Evolutionary conservation across 176 grass and related monocot species (phyloP).

Genomic region (Juncus inflexus): DNA sequence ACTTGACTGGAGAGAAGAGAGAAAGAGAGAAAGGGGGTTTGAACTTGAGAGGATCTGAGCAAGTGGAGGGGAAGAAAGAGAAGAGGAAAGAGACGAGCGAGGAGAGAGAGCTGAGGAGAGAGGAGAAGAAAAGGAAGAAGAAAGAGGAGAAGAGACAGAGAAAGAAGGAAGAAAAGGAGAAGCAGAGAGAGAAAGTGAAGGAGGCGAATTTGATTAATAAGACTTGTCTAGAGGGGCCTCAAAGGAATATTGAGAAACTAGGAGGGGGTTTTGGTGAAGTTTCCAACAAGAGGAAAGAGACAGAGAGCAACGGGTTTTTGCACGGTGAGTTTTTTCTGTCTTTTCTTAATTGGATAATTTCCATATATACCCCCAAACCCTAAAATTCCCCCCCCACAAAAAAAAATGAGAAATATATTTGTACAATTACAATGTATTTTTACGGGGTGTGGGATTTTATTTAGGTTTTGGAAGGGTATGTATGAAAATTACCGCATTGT

Average conservation of each 20-base stretch:
- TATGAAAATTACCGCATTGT: constrained; percentile 13
- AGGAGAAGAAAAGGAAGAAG: constrained; percentile 20
- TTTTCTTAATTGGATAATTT: constrained; percentile 19
- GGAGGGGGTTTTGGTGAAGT: constrained; percentile 9
- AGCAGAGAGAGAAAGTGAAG: constrained; percentile 13
- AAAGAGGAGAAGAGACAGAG: constrained; percentile 14
- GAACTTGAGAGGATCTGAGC: constrained; percentile 23
- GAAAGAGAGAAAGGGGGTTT: constrained; percentile 15
- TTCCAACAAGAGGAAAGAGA: constrained; percentile 27
- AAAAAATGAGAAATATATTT: constrained; percentile 8
- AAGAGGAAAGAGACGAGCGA: constrained; percentile 19
- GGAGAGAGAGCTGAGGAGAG: constrained; percentile 18
- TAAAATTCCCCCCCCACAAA: not conserved
- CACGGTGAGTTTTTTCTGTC: constrained; percentile 22
- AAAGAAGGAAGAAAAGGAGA: constrained; percentile 3
- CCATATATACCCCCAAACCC: constrained; percentile 5
- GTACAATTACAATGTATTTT: not conserved
- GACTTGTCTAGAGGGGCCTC: not conserved
- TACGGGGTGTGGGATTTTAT: no score
- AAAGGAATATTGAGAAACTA: constrained; percentile 27
- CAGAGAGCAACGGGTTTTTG: constrained; percentile 19
- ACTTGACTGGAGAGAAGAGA: constrained; percentile 8
- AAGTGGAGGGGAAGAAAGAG: constrained; percentile 13
- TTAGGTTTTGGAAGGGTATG: not conserved
- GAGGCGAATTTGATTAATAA: not conserved